Conservation (phyloP, 306 rosid genomes). For the Bauhinia variegata region DNA sequence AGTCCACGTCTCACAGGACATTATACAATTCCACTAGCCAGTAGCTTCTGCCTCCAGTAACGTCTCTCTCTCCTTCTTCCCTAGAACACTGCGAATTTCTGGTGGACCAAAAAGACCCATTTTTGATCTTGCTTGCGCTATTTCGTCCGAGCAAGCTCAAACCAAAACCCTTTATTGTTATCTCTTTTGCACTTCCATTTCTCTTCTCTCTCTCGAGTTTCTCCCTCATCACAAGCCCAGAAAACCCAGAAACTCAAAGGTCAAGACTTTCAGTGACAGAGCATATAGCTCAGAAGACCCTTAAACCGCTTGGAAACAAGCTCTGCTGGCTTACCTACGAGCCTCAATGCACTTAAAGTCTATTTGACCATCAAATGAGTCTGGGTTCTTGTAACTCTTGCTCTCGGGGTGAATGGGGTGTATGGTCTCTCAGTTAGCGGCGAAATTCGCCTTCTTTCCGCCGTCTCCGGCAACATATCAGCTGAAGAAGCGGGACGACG, state of each 20-base stretch:
- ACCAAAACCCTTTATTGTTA: neutral
- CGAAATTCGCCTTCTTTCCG: conserved; percentile 94
- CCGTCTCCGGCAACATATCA: conserved; percentile 91
- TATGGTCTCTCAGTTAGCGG: conserved; percentile 81
- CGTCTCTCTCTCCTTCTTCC: conserved; percentile 24
- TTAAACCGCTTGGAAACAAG: neutral
- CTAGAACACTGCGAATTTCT: conserved; percentile 35
- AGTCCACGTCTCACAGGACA: conserved; percentile 38
- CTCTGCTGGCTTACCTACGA: neutral
- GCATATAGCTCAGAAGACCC: no score
- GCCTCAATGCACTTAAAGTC: conserved; percentile 42
- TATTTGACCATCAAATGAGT: conserved; percentile 53
- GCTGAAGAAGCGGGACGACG: conserved; percentile 59
- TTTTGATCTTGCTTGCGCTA: conserved; percentile 33
- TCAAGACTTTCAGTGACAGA: neutral
- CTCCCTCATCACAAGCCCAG: conserved; percentile 15
- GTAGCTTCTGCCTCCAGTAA: neutral
- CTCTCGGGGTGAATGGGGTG: conserved; percentile 80
- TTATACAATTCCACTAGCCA: conserved; percentile 6
- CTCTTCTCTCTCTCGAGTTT: no score
- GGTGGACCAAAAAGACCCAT: conserved; percentile 34
- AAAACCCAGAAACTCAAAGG: conserved; percentile 11
- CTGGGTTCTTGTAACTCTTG: conserved; percentile 33
- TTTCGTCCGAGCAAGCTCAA: conserved; percentile 23
- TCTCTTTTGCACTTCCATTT: no score